Evolutionary conservation across 805 yeast genomes (phyloP).

Genomic region (Zygosaccharomyces kombuchaensis): DNA sequence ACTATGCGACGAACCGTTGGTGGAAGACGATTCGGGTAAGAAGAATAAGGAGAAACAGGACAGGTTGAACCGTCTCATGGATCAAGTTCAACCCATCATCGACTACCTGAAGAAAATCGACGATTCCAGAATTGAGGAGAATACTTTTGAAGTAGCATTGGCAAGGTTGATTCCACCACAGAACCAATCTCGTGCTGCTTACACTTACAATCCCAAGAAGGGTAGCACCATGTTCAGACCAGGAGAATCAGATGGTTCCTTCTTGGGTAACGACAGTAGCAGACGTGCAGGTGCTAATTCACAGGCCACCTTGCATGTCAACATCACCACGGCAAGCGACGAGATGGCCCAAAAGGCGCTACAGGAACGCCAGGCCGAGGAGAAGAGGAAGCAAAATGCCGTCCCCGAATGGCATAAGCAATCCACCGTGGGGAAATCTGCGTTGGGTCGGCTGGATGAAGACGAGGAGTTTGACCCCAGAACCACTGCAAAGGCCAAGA

Average conservation of each 20-base stretch:
- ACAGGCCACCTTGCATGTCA: constrained; percentile 85
- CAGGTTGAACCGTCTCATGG: constrained; percentile 77
- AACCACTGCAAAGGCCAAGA: constrained; percentile 22
- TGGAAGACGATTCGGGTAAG: constrained; percentile 85
- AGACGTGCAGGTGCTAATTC: constrained; percentile 54
- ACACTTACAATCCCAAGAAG: constrained; percentile 52
- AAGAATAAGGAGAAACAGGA: constrained; percentile 79
- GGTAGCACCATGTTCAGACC: constrained; percentile 43
- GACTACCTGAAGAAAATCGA: constrained; percentile 77
- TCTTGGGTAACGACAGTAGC: constrained; percentile 39
- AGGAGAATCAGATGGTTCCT: constrained; percentile 32
- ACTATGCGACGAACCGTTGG: constrained; percentile 67
- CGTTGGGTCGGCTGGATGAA: constrained; percentile 51
- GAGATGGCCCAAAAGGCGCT: constrained; percentile 66
- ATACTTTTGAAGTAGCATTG: constrained; percentile 81
- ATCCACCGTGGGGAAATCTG: constrained; percentile 76
- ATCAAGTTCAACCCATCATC: constrained; percentile 83
- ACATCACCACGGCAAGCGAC: constrained; percentile 81
- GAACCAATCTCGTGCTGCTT: constrained; percentile 62
- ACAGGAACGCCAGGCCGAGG: constrained; percentile 59
- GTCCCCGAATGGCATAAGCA: constrained; percentile 95
- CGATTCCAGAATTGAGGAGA: constrained; percentile 75
- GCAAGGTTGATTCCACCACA: constrained; percentile 83
- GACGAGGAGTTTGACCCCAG: constrained; percentile 41
- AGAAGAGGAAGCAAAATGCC: constrained; percentile 84